A percentile compares a stretch with the other conserved stretches of the same genome.
phyloP scores from a whole-genome alignment of 257 asterid species.

The Nicotiana sylvestris region DNA sequence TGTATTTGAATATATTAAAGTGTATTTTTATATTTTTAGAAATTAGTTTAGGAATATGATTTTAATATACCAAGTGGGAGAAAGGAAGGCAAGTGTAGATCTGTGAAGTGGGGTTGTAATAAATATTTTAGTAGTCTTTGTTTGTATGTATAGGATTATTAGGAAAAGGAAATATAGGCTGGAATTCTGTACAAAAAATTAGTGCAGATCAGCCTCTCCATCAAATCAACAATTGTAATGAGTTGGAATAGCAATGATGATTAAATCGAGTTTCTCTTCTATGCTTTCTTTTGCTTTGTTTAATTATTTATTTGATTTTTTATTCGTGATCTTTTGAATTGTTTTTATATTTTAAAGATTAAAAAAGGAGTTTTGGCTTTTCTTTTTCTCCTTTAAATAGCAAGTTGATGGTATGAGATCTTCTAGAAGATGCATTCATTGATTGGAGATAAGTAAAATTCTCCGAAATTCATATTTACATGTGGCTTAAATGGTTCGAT shows the following conservation, averaged over 20 bases:
- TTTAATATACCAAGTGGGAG: neutral
- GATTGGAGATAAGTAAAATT: too few relatives aligned
- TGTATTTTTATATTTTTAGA: neutral
- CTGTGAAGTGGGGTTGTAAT: neutral
- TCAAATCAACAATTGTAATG: slow-evolving; percentile 10
- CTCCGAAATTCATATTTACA: too few relatives aligned
- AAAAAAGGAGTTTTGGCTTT: neutral
- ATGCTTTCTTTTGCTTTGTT: neutral
- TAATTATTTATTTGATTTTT: neutral
- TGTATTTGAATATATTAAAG: neutral
- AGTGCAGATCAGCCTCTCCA: neutral
- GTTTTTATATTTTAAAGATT: neutral
- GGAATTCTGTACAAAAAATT: slow-evolving; percentile 1
- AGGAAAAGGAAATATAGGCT: neutral
- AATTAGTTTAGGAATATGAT: neutral
- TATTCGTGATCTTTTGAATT: neutral
- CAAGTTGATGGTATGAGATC: too few relatives aligned
- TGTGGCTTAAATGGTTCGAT: too few relatives aligned
- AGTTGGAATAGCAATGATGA: neutral
- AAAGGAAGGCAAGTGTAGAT: neutral
- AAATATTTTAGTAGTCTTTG: neutral
- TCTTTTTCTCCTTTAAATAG: too few relatives aligned
- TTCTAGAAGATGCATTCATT: too few relatives aligned
- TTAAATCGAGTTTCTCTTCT: neutral
- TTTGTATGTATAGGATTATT: neutral